Evolutionary conservation across 306 rosid genomes (phyloP), one percentile per base, ranked within the genome.

Genomic region (Mimosa bimucronata): DNA sequence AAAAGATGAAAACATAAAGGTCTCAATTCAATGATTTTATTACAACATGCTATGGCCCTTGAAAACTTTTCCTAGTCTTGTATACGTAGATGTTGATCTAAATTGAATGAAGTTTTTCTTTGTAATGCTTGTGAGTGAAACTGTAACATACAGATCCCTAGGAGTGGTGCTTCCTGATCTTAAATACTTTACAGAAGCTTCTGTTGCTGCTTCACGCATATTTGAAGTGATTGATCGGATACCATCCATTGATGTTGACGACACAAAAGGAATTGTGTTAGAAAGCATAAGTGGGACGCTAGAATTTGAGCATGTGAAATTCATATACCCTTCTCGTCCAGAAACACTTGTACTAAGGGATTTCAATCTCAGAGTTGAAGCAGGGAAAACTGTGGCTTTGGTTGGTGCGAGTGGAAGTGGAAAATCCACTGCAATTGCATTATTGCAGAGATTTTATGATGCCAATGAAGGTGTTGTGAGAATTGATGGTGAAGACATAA

Each of bases 351-450:
- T 95, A 3, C 96, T 95, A 3, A 77, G 77, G 64, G 90, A 92
- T 81, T 95, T 95, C 85, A 89, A 76, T 73, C 98, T 95, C 19
- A 75, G 79, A 72, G 86, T 93, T 19, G 97, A 89, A 55, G 94
- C 99, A 21, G 99, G 99, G 12, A 90, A 87, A 68, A 93, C 96
- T 1, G 88, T 95, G 52, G 99, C 99, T 2, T 90, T 95, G 37
- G 98, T 95, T 41, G 99, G 99, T 38, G 92, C 97, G 2, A 95
- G 99, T 66, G 99, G 99, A 15, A 92, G 97, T 64, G 99, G 99
- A 0, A 95, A 95, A 73, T 95, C 99, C 45, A 93, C 99, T 0
- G 98, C 90, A 74, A 88, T 95, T 68, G 95, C 98, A 18, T 85
- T 95, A 12, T 64, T 91, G 73, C 99, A 92, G 55, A 85, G 99